Conservation (phyloP, 2,329 filamentous ascomycete genomes). For the Cercospora sojina region DNA sequence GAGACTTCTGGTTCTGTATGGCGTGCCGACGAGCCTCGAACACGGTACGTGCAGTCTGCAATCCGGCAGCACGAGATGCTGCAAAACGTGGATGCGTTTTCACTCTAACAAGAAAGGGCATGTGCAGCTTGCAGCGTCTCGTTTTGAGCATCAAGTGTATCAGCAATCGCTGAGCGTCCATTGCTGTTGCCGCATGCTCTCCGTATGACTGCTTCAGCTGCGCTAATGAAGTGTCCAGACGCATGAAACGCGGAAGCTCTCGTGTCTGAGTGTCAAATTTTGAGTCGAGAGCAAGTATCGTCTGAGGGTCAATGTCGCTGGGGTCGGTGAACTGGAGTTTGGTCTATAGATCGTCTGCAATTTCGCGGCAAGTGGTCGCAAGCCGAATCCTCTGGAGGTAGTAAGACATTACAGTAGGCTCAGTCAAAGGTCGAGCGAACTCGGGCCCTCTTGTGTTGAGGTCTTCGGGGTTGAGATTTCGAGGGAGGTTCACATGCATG, state of each 20-base stretch:
- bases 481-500: conserved; percentile 44
- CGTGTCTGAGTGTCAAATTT: conserved; percentile 24
- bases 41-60: conserved; percentile 27
- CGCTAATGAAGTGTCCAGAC: conserved; percentile 13
- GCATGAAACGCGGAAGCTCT: conserved; percentile 24
- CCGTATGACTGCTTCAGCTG: conserved; percentile 20
- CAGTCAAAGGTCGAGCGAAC: conserved; percentile 34
- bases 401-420: conserved; percentile 49
- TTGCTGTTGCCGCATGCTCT: neutral
- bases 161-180: conserved; percentile 20
- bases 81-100: conserved; percentile 22
- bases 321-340: conserved; percentile 27
- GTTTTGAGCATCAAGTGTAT: conserved; percentile 28
- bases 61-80: conserved; percentile 25
- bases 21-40: conserved; percentile 20
- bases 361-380: conserved; percentile 42
- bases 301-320: conserved; percentile 21
- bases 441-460: conserved; percentile 31
- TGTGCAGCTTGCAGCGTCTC: conserved; percentile 32
- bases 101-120: conserved; percentile 32
- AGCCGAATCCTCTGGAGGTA: conserved; percentile 46
- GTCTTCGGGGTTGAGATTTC: conserved; percentile 46
- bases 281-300: conserved; percentile 24
- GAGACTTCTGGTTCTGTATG: conserved; percentile 3
- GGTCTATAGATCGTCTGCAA: conserved; percentile 40